These are phyloP conservation scores for Rhodotorula sp. DNA, from an alignment of 1,284 basidiomycete genomes.

Conservation along the genomic window DNA sequence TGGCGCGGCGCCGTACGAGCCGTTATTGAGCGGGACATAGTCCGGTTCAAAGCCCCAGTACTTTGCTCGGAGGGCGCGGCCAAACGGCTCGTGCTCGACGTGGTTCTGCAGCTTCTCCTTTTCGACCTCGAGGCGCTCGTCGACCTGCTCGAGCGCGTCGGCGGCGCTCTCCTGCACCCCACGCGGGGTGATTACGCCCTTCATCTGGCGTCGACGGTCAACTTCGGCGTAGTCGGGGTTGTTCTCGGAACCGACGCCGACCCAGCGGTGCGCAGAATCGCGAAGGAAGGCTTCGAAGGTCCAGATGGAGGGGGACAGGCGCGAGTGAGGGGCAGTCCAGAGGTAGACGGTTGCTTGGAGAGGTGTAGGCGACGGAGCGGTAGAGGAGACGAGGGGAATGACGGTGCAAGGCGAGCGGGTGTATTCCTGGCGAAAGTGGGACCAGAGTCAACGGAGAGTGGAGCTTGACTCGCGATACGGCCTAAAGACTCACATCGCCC, in stretches of 20 bases:
- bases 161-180: slow-evolving; percentile 7
- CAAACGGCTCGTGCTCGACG: slow-evolving; percentile 43
- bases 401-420: slow-evolving; percentile 60
- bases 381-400: slow-evolving; percentile 54
- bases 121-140: slow-evolving; percentile 46
- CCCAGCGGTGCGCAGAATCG: slow-evolving; percentile 71
- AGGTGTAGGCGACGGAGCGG: slow-evolving; percentile 22
- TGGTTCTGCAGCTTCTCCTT: slow-evolving; percentile 46
- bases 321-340: slow-evolving; percentile 57
- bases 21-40: slow-evolving; percentile 42
- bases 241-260: slow-evolving; percentile 57
- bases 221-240: slow-evolving; percentile 56
- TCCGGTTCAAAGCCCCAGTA: slow-evolving; percentile 46
- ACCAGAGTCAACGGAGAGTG: neutral
- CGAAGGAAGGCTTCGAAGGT: slow-evolving; percentile 70
- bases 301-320: slow-evolving; percentile 68
- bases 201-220: slow-evolving; percentile 50
- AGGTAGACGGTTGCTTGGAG: slow-evolving; percentile 69
- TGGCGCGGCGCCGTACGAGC: slow-evolving; percentile 36
- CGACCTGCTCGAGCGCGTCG: slow-evolving; percentile 44
- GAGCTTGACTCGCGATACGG: neutral
- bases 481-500: slow-evolving; percentile 62
- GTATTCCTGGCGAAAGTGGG: slow-evolving; percentile 64
- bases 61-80: slow-evolving; percentile 42
- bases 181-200: slow-evolving; percentile 25